Evolutionary conservation across 371 early-diverging fungal genomes (phyloP).

Genomic region (Rhizoclosmatium hyalinum): DNA sequence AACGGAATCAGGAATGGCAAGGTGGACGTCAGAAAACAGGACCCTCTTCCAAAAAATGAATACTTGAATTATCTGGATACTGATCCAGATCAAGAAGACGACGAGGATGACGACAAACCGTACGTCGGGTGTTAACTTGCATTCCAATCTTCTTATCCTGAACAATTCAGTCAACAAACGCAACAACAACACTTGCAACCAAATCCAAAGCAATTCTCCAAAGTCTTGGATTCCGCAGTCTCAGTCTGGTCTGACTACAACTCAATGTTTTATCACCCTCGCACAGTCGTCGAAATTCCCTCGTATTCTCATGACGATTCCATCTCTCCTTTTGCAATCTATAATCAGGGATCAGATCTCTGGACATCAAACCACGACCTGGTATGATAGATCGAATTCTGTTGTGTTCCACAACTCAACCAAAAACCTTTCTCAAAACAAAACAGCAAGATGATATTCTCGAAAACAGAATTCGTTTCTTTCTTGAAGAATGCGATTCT

Average conservation of each 20-base stretch:
- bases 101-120: not conserved
- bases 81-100: constrained; percentile 19
- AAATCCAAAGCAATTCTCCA: constrained; percentile 26
- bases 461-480: constrained; percentile 78
- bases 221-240: constrained; percentile 51
- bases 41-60: constrained; percentile 52
- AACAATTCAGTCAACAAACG: constrained; percentile 5
- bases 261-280: constrained; percentile 76
- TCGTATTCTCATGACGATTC: constrained; percentile 69
- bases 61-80: constrained; percentile 62
- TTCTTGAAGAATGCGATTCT: constrained; percentile 85
- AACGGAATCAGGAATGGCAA: constrained; percentile 55
- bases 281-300: constrained; percentile 66
- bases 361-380: constrained; percentile 23
- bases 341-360: constrained; percentile 73
- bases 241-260: constrained; percentile 85
- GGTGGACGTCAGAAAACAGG: constrained; percentile 48
- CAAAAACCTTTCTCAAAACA: not conserved
- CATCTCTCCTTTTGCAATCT: constrained; percentile 74
- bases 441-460: constrained; percentile 56
- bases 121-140: not conserved
- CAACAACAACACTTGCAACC: not conserved
- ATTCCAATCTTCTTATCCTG: not conserved
- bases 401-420: not conserved
- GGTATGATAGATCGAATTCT: not conserved